Evolutionary conservation across 331 rosid genomes (phyloP).

Genomic region (Dryas integrifolia): DNA sequence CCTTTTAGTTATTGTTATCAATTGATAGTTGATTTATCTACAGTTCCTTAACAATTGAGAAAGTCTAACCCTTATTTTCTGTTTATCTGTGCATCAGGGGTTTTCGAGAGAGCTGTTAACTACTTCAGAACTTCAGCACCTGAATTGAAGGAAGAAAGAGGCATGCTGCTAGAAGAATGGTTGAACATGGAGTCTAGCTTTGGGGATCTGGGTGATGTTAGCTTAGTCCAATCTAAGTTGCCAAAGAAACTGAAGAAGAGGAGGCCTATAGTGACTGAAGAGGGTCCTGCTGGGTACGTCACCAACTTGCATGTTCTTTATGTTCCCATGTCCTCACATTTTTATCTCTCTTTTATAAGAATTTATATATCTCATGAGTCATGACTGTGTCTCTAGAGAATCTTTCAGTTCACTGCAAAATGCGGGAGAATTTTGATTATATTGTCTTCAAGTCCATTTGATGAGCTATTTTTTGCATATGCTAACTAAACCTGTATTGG

Average conservation of each 20-base stretch:
- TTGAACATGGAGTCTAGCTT: conserved; percentile 63
- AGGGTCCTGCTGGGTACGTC: conserved; percentile 73
- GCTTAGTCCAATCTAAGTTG: conserved; percentile 69
- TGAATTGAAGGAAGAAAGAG: conserved; percentile 81
- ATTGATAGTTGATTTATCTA: neutral
- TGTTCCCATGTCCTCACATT: neutral
- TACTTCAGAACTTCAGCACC: conserved; percentile 78
- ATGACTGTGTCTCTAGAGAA: neutral
- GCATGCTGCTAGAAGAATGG: conserved; percentile 87
- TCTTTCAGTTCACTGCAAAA: neutral
- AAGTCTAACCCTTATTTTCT: conserved; percentile 17
- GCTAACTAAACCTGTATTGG: conserved; percentile 27
- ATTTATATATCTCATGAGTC: neutral
- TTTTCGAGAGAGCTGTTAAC: conserved; percentile 70
- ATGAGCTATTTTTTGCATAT: neutral
- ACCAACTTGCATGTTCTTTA: neutral
- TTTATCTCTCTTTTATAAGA: neutral
- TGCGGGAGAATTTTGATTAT: neutral
- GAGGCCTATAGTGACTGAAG: conserved; percentile 55
- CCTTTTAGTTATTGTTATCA: neutral
- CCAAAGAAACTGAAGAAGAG: conserved; percentile 90
- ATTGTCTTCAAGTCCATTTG: neutral
- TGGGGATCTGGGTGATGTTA: conserved; percentile 68
- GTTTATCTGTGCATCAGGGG: conserved; percentile 44
- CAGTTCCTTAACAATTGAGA: neutral